phyloP scores from a whole-genome alignment of 2,329 filamentous ascomycete species.

The Mycosphaerella arachidis region DNA sequence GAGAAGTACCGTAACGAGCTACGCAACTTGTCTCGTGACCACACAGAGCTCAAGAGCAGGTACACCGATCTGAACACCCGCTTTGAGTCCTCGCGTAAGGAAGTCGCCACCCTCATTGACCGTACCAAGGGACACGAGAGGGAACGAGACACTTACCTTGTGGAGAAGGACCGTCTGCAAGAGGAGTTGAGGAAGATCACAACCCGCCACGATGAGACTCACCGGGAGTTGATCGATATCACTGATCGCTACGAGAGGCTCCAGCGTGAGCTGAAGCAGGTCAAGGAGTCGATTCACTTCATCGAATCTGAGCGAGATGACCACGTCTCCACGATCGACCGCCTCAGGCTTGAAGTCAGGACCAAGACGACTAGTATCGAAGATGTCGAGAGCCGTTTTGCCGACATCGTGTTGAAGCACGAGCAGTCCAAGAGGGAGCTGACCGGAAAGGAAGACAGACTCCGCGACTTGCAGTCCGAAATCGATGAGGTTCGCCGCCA shows the following conservation, averaged over 20 bases:
- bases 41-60: slow-evolving; percentile 26
- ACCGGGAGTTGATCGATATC: slow-evolving; percentile 22
- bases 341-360: slow-evolving; percentile 28
- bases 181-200: slow-evolving; percentile 28
- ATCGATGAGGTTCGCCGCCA: slow-evolving; percentile 21
- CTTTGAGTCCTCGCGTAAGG: slow-evolving; percentile 26
- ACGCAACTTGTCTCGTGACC: slow-evolving; percentile 27
- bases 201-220: slow-evolving; percentile 22
- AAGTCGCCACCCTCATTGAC: slow-evolving; percentile 23
- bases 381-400: slow-evolving; percentile 22
- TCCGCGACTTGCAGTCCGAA: slow-evolving; percentile 25
- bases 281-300: slow-evolving; percentile 25
- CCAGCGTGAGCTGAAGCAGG: slow-evolving; percentile 24
- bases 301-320: slow-evolving; percentile 31
- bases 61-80: slow-evolving; percentile 23
- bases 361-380: slow-evolving; percentile 22
- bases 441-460: slow-evolving; percentile 23
- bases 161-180: slow-evolving; percentile 28
- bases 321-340: slow-evolving; percentile 25
- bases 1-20: slow-evolving; percentile 28
- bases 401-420: slow-evolving; percentile 23
- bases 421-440: slow-evolving; percentile 27
- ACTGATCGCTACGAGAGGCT: slow-evolving; percentile 26
- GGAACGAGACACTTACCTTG: slow-evolving; percentile 24
- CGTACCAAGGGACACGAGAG: slow-evolving; percentile 25